Base-by-base conservation (phyloP, 2,329 filamentous ascomycete genomes). In the Taxawa tesnikishii region DNA sequence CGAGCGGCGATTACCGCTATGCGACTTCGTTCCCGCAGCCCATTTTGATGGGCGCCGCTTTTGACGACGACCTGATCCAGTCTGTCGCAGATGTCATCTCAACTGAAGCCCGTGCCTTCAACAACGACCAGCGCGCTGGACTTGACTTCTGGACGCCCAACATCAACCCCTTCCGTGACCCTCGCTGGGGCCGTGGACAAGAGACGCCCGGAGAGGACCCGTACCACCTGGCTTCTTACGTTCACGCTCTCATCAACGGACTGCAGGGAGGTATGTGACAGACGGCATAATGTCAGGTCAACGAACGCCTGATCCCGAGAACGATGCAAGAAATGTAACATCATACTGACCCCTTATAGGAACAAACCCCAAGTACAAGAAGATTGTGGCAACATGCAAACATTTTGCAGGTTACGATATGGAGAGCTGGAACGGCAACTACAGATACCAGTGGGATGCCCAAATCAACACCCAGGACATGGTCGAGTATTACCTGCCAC, bases 1-100 rank as follows among this genome's bases (percentile, higher is more conserved):
- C 50, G 5, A 55, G 54, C 9, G 68, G 67, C 2, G 53, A 67
- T 8, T 80, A 65, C 47, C 68, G 60, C 39, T 70, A 67, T 45
- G 70, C 75, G 0, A 80, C 76, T 0, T 73, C 69, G 0, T 81
- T 80, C 44, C 74, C 76, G 0, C 67, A 70, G 46, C 75, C 75
- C 0, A 75, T 82, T 31, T 52, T 68, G 2, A 66, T 75, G 43
- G 67, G 68, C 14, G 73, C 75, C 0, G 67, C 75, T 0, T 75
- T 81, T 40, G 73, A 81, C 39, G 73, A 78, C 40, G 63, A 65
- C 0, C 51, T 81, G 18, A 68, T 81, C 39, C 49, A 63, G 13
- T 55, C 63, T 5, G 67, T 81, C 3, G 75, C 66, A 2, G 59
- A 50, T 2, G 62, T 73, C 5, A 63, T 75, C 18, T 59, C 58